Conservation (phyloP, 1,139 yeast species). For the Pichia sp. region DNA sequence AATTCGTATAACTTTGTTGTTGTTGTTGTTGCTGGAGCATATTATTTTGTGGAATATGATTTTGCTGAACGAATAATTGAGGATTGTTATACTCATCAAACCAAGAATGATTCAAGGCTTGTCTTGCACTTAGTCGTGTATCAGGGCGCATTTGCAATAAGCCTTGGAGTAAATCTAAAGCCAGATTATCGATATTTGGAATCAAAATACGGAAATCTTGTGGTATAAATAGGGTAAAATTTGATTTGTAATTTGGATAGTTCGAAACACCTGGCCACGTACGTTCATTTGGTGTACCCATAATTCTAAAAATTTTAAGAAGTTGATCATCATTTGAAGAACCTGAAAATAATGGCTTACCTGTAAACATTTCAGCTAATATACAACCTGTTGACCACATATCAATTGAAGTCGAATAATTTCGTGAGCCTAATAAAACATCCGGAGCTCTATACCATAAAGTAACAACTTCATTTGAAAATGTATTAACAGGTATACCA, state of each 20-base stretch:
- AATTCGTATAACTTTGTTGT: not conserved
- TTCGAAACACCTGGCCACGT: constrained; percentile 94
- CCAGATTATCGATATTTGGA: constrained; percentile 73
- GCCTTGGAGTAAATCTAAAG: constrained; percentile 69
- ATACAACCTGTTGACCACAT: constrained; percentile 99
- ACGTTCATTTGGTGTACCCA: constrained; percentile 95
- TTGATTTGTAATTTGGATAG: constrained; percentile 77
- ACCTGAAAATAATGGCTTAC: constrained; percentile 96
- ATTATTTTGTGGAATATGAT: constrained; percentile 6
- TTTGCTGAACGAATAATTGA: constrained; percentile 18
- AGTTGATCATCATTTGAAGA: constrained; percentile 93
- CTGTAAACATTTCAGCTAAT: constrained; percentile 96
- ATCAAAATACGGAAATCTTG: constrained; percentile 76
- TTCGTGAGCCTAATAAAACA: constrained; percentile 88
- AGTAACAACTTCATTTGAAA: constrained; percentile 95
- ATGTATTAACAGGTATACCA: constrained; percentile 96
- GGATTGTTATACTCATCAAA: constrained; percentile 62
- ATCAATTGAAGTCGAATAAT: constrained; percentile 92
- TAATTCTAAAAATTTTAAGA: constrained; percentile 75
- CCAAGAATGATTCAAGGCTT: constrained; percentile 94
- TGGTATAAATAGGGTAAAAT: constrained; percentile 72
- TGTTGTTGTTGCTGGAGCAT: constrained; percentile 10
- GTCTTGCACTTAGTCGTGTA: constrained; percentile 81
- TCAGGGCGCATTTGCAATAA: constrained; percentile 91
- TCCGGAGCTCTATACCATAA: constrained; percentile 99